Conservation (phyloP, 2,329 filamentous ascomycete genomes). For the Lachnellula cervina region DNA sequence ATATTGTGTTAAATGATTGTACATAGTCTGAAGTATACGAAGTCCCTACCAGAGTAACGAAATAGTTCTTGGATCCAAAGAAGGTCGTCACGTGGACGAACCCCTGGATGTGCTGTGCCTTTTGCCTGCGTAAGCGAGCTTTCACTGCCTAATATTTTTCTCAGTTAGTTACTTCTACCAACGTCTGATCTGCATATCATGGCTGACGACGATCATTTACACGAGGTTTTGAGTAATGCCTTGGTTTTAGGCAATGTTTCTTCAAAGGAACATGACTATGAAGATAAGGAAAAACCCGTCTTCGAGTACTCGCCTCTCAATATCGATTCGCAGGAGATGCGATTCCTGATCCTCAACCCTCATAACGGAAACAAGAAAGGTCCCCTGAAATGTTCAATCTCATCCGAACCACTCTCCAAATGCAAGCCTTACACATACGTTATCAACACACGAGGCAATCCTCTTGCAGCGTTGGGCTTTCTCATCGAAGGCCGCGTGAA, state of each 20-base stretch:
- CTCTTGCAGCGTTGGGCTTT: not conserved
- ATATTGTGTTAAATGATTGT: too few relatives aligned
- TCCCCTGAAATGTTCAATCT: not conserved
- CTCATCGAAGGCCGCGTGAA: not conserved
- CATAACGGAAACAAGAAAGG: conserved; percentile 1
- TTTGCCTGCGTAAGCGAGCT: too few relatives aligned
- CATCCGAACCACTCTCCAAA: not conserved
- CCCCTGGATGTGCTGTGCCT: too few relatives aligned
- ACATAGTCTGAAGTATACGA: too few relatives aligned
- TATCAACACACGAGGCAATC: conserved; percentile 11
- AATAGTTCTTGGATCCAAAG: too few relatives aligned
- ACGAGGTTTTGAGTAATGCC: not conserved
- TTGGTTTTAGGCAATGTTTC: too few relatives aligned
- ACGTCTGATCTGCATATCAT: not conserved
- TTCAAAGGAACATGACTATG: not conserved
- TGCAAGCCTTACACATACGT: conserved; percentile 7
- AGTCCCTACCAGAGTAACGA: too few relatives aligned
- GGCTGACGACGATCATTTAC: not conserved
- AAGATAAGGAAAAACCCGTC: not conserved
- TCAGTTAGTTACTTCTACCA: too few relatives aligned
- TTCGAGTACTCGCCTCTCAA: conserved; percentile 1
- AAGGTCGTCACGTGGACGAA: too few relatives aligned
- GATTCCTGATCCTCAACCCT: conserved; percentile 8
- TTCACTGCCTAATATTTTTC: too few relatives aligned
- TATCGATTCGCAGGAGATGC: conserved; percentile 9